Base-by-base conservation (phyloP, 306 rosid species). In the Hylodesmum podocarpum region DNA sequence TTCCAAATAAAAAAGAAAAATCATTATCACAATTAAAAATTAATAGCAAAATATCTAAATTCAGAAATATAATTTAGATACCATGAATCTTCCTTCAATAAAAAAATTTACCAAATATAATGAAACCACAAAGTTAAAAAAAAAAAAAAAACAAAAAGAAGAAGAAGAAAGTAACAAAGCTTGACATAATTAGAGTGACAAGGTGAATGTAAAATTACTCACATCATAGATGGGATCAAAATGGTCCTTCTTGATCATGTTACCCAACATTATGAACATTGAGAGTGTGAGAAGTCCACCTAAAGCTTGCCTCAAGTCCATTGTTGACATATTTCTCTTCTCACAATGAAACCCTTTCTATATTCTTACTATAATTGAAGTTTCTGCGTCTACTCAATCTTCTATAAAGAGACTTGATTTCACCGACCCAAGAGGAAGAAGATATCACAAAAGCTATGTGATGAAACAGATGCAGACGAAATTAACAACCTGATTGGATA, bases 241-340 rank as follows among this genome's bases (percentile, higher is more conserved):
- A 47, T 85, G 88, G 37, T 85, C 84, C 53, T 70, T 85, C 76
- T 85, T 85, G 84, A 82, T 61, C 88, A 85, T 78, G 44, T 85
- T 78, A 1, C 85, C 86, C 24, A 85, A 49, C 88, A 85, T 81
- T 39, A 85, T 78, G 83, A 85, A 81, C 88, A 85, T 81, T 8
- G 86, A 81, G 8, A 81, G 81, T 16, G 88, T 85, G 5, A 85
- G 81, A 64, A 85, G 67, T 1, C 88, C 88, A 59, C 78, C 85
- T 0, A 80, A 67, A 1, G 81, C 78, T 61, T 84, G 83, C 66
- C 81, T 80, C 79, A 85, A 63, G 12, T 85, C 86, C 83, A 81
- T 74, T 9, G 44, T 37, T 3, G 53, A 34, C 81, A 85, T n/a
- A n/a, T n/a, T 81, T 70, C 66, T 67, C 67, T 4, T 21, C 43